phyloP scores from a whole-genome alignment of 2,329 filamentous ascomycete species.

The Colletotrichum eleusines region DNA sequence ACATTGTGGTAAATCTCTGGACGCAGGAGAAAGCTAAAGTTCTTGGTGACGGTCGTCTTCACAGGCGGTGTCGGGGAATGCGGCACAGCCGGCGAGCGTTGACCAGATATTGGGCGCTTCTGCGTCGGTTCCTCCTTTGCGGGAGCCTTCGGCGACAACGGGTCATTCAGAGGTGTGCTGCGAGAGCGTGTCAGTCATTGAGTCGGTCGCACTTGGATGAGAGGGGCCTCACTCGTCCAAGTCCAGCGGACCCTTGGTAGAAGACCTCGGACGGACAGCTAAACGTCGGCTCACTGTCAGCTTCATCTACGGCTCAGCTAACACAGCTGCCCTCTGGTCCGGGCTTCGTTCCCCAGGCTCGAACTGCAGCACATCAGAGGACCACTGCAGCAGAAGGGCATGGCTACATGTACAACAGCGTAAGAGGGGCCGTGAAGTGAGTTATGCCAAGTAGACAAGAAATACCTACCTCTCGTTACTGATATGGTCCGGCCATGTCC shows the following conservation, averaged over 20 bases:
- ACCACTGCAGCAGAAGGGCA: background rate
- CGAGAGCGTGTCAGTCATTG: slow-evolving; percentile 42
- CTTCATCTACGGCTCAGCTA: background rate
- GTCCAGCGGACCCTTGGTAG: slow-evolving; percentile 85
- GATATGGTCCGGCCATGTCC: slow-evolving; percentile 40
- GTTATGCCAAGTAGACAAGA: too few species aligned
- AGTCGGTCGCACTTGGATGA: slow-evolving; percentile 30
- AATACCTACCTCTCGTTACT: slow-evolving; percentile 34
- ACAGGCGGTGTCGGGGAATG: slow-evolving; percentile 53
- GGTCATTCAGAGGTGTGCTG: slow-evolving; percentile 43
- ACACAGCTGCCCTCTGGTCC: background rate
- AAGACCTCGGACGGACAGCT: slow-evolving; percentile 73
- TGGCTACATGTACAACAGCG: background rate
- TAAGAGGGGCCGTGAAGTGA: background rate
- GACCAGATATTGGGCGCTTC: slow-evolving; percentile 41
- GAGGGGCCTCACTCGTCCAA: slow-evolving; percentile 72
- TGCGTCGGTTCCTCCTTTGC: slow-evolving; percentile 41
- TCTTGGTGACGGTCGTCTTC: slow-evolving; percentile 63
- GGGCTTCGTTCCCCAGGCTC: background rate
- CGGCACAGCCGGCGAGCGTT: slow-evolving; percentile 44
- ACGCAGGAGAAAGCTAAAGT: slow-evolving; percentile 84
- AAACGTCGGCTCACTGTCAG: background rate
- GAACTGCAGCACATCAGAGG: background rate
- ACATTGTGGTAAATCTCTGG: slow-evolving; percentile 88
- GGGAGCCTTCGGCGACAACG: slow-evolving; percentile 32